These are phyloP conservation scores for Arachnomyces sp. DNA, from an alignment of 2,329 filamentous ascomycete genomes.

Conservation along the genomic window DNA sequence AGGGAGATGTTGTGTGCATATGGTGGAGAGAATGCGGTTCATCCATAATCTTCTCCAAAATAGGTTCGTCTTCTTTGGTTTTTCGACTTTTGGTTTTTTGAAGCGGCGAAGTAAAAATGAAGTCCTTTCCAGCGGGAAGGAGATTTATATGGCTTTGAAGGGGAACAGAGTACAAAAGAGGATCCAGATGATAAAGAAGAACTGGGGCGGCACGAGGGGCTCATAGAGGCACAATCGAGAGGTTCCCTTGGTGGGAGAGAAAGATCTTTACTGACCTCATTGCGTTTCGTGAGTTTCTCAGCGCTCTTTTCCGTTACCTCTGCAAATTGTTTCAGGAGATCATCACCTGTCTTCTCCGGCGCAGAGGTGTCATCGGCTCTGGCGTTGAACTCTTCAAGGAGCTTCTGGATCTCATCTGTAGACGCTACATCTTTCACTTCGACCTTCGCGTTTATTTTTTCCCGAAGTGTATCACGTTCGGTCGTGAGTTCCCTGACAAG, in stretches of 20 bases:
- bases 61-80: too few relatives aligned
- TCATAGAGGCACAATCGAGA: too few relatives aligned
- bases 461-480: constrained; percentile 33
- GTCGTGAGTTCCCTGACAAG: constrained; percentile 31
- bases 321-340: constrained; percentile 38
- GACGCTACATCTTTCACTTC: constrained; percentile 34
- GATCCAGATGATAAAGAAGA: too few relatives aligned
- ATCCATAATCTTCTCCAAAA: too few relatives aligned
- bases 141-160: too few relatives aligned
- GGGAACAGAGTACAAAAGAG: too few relatives aligned
- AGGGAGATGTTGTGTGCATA: too few relatives aligned
- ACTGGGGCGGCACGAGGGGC: too few relatives aligned
- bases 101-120: too few relatives aligned
- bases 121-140: too few relatives aligned
- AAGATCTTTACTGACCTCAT: constrained; percentile 29
- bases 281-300: constrained; percentile 35
- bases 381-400: constrained; percentile 33
- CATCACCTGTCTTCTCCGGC: constrained; percentile 29
- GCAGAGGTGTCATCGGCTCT: constrained; percentile 25
- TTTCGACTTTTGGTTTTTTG: too few relatives aligned
- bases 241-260: neutral
- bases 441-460: constrained; percentile 30
- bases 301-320: constrained; percentile 51
- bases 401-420: constrained; percentile 34
- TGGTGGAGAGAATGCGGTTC: too few relatives aligned